A percentile compares a stretch with the other conserved stretches of the same genome.
Conservation (phyloP, 805 yeast species). For the Candida gorgasii region DNA sequence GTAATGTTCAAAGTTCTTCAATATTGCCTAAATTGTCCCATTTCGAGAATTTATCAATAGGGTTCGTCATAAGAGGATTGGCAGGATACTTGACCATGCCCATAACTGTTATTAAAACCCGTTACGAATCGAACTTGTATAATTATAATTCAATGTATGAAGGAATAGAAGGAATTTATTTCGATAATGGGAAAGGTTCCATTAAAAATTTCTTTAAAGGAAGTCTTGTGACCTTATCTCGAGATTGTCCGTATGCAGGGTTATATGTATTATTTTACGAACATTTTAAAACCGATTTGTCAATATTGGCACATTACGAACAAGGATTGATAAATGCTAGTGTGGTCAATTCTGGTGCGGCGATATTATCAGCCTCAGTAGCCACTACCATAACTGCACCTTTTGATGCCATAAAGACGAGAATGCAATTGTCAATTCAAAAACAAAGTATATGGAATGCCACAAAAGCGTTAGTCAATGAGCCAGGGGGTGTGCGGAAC, state of each 20-base stretch:
- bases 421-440: constrained; percentile 69
- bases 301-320: not conserved
- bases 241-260: constrained; percentile 98
- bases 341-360: constrained; percentile 70
- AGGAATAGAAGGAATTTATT: constrained; percentile 59
- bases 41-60: constrained; percentile 69
- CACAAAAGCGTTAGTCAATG: constrained; percentile 42
- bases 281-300: constrained; percentile 54
- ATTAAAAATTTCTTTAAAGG: constrained; percentile 80
- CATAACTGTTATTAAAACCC: constrained; percentile 82
- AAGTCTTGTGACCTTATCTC: constrained; percentile 76
- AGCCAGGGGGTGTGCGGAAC: constrained; percentile 50
- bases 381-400: constrained; percentile 92
- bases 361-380: constrained; percentile 70
- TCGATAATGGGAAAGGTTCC: constrained; percentile 33
- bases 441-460: constrained; percentile 42
- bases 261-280: constrained; percentile 86
- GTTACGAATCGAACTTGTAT: constrained; percentile 83
- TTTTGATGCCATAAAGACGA: constrained; percentile 89
- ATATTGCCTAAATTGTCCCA: constrained; percentile 69
- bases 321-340: constrained; percentile 37
- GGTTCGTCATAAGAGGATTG: constrained; percentile 73
- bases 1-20: constrained; percentile 11
- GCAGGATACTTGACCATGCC: constrained; percentile 95
- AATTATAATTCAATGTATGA: constrained; percentile 62